Evolutionary conservation across 352 stramenopile genomes (phyloP).

Genomic region (Phytopythium montanum): DNA sequence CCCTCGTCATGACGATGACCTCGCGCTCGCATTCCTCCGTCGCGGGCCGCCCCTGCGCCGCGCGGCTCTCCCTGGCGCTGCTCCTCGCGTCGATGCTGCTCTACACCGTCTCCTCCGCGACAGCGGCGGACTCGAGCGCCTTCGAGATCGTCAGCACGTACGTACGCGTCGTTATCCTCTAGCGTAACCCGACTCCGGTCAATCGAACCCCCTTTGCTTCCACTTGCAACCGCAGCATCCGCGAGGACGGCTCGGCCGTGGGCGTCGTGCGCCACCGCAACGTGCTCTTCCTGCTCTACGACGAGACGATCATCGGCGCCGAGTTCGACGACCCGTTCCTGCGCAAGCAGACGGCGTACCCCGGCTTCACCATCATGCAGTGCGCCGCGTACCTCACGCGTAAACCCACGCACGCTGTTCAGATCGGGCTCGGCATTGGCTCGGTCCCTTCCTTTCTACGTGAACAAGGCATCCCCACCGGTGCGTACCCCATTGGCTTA

Average conservation of each 20-base stretch:
- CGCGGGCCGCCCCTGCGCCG: not conserved
- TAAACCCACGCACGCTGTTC: constrained; percentile 37
- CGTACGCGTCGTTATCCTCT: not conserved
- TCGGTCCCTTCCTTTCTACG: constrained; percentile 67
- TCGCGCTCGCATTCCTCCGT: too few relatives aligned
- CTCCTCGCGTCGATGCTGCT: not conserved
- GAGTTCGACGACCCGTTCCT: constrained; percentile 68
- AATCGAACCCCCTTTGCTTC: too few relatives aligned
- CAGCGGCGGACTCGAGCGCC: constrained; percentile 2
- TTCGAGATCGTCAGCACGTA: constrained; percentile 18
- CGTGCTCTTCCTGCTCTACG: constrained; percentile 64
- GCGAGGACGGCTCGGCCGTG: constrained; percentile 51
- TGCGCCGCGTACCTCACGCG: constrained; percentile 47
- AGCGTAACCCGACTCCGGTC: not conserved
- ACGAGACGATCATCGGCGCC: constrained; percentile 73
- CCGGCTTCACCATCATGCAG: constrained; percentile 83
- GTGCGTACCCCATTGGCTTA: constrained; percentile 7
- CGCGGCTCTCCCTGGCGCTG: not conserved
- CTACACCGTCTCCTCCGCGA: not conserved
- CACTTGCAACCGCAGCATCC: constrained; percentile 10
- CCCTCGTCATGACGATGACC: too few relatives aligned
- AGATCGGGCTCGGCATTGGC: constrained; percentile 73
- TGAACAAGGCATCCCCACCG: constrained; percentile 49
- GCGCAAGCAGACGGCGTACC: constrained; percentile 61
- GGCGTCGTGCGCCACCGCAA: constrained; percentile 48